These are phyloP conservation scores for Scheffersomyces lignosus DNA, from an alignment of 805 yeast species.

Conservation along the genomic window DNA sequence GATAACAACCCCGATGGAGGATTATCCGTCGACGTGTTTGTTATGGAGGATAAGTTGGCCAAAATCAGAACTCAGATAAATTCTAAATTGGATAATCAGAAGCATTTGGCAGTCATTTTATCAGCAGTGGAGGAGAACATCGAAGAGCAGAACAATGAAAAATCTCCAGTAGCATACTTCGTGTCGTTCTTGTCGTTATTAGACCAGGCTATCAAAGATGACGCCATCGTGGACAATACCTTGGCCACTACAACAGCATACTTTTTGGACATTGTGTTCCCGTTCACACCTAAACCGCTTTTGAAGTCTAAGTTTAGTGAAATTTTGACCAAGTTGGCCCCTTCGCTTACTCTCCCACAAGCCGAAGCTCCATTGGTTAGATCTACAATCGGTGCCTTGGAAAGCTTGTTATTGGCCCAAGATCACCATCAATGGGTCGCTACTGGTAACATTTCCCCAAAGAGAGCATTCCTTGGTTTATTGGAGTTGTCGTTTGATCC, in stretches of 20 bases:
- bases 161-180: constrained; percentile 77
- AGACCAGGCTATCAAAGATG: constrained; percentile 63
- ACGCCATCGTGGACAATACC: constrained; percentile 54
- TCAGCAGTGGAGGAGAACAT: constrained; percentile 90
- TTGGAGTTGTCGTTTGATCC: constrained; percentile 79
- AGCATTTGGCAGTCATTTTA: constrained; percentile 77
- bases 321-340: constrained; percentile 77
- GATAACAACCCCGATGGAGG: constrained; percentile 43
- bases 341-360: constrained; percentile 65
- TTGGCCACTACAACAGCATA: constrained; percentile 79
- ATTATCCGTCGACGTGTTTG: constrained; percentile 36
- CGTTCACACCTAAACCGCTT: constrained; percentile 67
- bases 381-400: constrained; percentile 84
- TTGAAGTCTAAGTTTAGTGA: constrained; percentile 75
- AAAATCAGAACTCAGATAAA: constrained; percentile 68
- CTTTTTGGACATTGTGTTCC: constrained; percentile 76
- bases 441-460: constrained; percentile 63
- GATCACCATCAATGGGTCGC: constrained; percentile 75
- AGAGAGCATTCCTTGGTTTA: constrained; percentile 76
- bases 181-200: constrained; percentile 79
- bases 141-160: constrained; percentile 58
- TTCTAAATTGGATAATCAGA: constrained; percentile 86
- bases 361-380: constrained; percentile 80
- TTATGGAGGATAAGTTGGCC: constrained; percentile 61
- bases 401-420: constrained; percentile 75